Base-by-base conservation (phyloP, 2,329 filamentous ascomycete genomes). In the Paradendryphiella salina region DNA sequence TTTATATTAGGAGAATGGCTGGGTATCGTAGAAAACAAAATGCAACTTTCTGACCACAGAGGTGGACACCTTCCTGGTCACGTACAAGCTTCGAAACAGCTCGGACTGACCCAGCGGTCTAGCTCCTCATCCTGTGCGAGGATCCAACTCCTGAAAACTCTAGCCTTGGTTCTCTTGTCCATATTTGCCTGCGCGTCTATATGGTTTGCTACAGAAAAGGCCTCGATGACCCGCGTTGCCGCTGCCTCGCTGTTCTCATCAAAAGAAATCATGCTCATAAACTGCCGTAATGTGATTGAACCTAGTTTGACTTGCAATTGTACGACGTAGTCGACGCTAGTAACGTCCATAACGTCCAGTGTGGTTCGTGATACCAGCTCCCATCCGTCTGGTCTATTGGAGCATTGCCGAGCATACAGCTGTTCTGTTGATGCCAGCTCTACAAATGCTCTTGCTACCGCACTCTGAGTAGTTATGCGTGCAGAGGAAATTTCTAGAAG, bases 301-400 rank as follows among this genome's bases (percentile, higher is more conserved):
- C 65, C 66, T 6, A 68, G 50, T 28, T 62, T 66, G n/a, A 64
- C 42, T 10, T 56, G 60, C 13, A 59, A 50, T 28, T 64, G 52
- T 1, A 49, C 34, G 11, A 68, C n/a, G 28, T 57, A 63, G 46
- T 67, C 61, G 23, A 42, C 53, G 13, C 38, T 46, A n/a, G 46
- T 41, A 9, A 49, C 26, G n/a, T 62, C 58, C 8, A 50, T 39
- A n/a, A 52, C 23, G 9, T 56, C 53, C 5, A 52, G 35, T 8
- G 57, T 58, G 31, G 57, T 60, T 13, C 58, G 55, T 14, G 56
- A 44, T 3, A 70, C 59, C 2, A 66, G 46, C 5, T 62, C 50
- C 66, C 65, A 68, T n/a, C 63, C 61, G 1, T 57, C 50, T 9
- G 34, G 7, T 11, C 26, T 49, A 0, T 34, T 33, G 1, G 65